Evolutionary conservation across 169 alveolate species (phyloP), one percentile per base, ranked within the genome.

Genomic region (Eimeria acervulina): DNA sequence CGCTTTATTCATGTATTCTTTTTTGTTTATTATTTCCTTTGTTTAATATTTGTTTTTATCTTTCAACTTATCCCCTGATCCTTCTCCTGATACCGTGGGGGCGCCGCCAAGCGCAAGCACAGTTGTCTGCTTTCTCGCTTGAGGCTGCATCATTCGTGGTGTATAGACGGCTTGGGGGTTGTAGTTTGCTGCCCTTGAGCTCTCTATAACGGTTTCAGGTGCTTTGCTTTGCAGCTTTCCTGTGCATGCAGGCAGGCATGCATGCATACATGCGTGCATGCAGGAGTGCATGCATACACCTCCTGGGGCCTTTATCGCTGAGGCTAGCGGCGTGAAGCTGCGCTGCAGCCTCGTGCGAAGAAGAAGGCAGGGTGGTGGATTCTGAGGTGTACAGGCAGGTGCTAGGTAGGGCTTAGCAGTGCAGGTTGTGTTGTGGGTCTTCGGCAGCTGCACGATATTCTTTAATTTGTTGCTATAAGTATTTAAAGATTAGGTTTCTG

Each of bases 321-420:
- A n/a, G 68, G 68, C 68, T 13, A n/a, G 68, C 15, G 59, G 59
- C 59, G 59, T 17, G 21, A 12, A 51, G 7, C 15, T 17, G 21
- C 59, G 59, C 59, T 51, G 59, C 21, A 51, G 59, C 59, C 15
- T 10, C 0, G 15, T n/a, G n/a, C n/a, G 59, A 10, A 51, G 59
- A 10, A 51, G 59, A 51, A 51, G 15, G 59, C 21, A 51, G 2
- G 59, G 59, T 15, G 21, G 68, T 21, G n/a, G 19, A 3, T 21
- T 59, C 68, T 63, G 74, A 63, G 74, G 74, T 63, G 74, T 63
- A 63, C 26, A 63, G 33, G 13, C 74, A 63, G 74, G n/a, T 55
- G 66, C 26, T 55, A 55, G n/a, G 66, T 47, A 7, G 19, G 5
- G 12, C 19, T 7, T 47, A 47, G 55, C 55, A 7, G 55, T 47